phyloP scores from a whole-genome alignment of 164 flowering plant genomes.

The Macadamia integrifolia region DNA sequence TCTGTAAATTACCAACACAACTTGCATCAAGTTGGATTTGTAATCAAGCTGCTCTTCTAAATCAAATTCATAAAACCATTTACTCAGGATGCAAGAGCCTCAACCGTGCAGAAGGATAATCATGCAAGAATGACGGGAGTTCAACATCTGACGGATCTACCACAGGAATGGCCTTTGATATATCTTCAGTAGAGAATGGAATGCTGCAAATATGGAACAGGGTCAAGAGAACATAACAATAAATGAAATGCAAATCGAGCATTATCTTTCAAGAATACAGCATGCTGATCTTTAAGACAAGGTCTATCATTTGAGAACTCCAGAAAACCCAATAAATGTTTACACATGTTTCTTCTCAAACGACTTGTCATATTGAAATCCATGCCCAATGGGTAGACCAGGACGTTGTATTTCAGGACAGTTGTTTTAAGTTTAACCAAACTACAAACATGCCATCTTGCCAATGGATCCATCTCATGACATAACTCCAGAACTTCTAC shows the following conservation, averaged over 20 bases:
- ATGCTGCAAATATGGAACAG: slow-evolving; percentile 47
- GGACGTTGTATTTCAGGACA: too few relatives aligned
- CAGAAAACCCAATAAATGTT: too few relatives aligned
- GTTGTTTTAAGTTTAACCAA: too few relatives aligned
- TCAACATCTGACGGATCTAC: slow-evolving; percentile 66
- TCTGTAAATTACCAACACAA: background rate
- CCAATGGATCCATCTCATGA: too few relatives aligned
- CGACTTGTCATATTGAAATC: too few relatives aligned
- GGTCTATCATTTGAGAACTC: too few relatives aligned
- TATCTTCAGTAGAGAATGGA: slow-evolving; percentile 92
- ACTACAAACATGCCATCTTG: too few relatives aligned
- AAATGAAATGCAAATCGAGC: background rate
- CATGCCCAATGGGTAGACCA: too few relatives aligned
- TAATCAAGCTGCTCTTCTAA: background rate
- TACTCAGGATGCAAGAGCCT: slow-evolving; percentile 29
- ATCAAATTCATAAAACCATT: background rate
- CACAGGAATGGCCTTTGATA: slow-evolving; percentile 79
- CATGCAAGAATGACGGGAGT: slow-evolving; percentile 47
- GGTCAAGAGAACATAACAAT: background rate
- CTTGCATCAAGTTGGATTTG: background rate
- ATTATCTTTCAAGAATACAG: too few relatives aligned
- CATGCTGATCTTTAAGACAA: too few relatives aligned
- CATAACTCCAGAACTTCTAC: too few relatives aligned
- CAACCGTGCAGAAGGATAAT: slow-evolving; percentile 56
- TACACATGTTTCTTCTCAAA: too few relatives aligned